A percentile compares a stretch with the other conserved stretches of the same genome.
Evolutionary conservation across 805 yeast species (phyloP).

Genomic region (Ascoidea tarda): DNA sequence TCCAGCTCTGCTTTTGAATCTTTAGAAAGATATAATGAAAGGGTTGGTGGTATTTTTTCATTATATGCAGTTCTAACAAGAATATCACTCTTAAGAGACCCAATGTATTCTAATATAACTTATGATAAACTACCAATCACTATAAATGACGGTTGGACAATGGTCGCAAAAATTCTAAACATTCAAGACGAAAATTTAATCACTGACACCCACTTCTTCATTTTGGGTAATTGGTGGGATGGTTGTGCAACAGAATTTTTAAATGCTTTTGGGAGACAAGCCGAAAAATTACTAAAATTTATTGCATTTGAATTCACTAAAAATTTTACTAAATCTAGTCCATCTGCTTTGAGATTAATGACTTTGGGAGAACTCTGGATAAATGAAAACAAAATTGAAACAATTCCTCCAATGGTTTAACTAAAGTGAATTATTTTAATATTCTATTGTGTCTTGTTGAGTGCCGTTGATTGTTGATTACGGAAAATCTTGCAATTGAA

Average conservation of each 20-base stretch:
- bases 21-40: conserved; percentile 62
- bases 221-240: conserved; percentile 88
- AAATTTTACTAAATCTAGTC: conserved; percentile 34
- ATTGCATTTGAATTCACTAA: conserved; percentile 38
- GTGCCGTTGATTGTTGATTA: too few relatives aligned
- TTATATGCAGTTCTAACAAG: conserved; percentile 68
- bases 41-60: conserved; percentile 77
- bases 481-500: too few relatives aligned
- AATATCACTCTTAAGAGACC: conserved; percentile 19
- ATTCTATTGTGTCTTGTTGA: too few relatives aligned
- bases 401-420: conserved; percentile 20
- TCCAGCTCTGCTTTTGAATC: conserved; percentile 29
- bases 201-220: conserved; percentile 55
- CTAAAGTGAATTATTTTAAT: too few relatives aligned
- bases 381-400: conserved; percentile 27
- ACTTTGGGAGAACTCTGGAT: conserved; percentile 75
- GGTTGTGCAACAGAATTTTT: conserved; percentile 47
- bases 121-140: conserved; percentile 30
- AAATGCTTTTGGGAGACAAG: conserved; percentile 55
- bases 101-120: conserved; percentile 21
- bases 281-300: conserved; percentile 37
- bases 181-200: conserved; percentile 27
- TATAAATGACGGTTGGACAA: conserved; percentile 45
- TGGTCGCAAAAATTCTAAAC: conserved; percentile 63
- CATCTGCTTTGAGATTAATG: conserved; percentile 68